Evolutionary conservation across 805 yeast genomes (phyloP), one percentile per base, ranked within the genome.

Genomic region (Metschnikowia aberdeeniae): DNA sequence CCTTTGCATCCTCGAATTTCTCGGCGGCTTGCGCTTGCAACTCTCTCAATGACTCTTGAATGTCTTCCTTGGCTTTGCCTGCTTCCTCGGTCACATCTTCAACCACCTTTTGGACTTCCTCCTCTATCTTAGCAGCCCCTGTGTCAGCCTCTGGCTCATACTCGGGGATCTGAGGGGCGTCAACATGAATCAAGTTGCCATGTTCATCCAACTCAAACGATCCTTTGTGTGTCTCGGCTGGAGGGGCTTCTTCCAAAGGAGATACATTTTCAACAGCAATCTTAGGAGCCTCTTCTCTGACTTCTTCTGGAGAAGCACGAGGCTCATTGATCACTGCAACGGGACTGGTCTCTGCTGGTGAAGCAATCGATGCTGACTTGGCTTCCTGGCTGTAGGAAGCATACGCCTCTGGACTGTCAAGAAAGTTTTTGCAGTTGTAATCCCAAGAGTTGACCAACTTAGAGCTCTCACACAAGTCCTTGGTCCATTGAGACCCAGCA

Each of bases 401-500:
- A 52, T 70, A 68, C 20, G 63, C 62, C 14, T 52, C 53, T 13
- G 56, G 43, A n/a, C 41, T 55, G 5, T 57, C 63, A 34, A 70
- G 71, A 63, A 78, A 89, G 11, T 72, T 55, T 49, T 68, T 71
- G 70, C 99, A 93, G 59, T 84, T 85, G 61, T 82, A 93, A 73
- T 93, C 99, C 99, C 98, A 93, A 33, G 78, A 73, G 3, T 70
- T 50, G 28, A 86, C 52, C 55, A 80, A 63, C 67, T 80, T 80
- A 36, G 90, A 71, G 36, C 73, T 68, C 47, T 72, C 67, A 68
- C 99, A 93, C 48, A 75, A 64, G 26, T 61, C 63, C 57, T 75
- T 75, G 38, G 95, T 85, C 97, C 98, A 92, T 43, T 79, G 77
- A 10, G 77, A 60, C 38, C 86, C 99, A 61, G 87, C 86, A 40